Percentiles rank a stretch among this genome's conserved stretches.
Evolutionary conservation across 805 yeast genomes (phyloP).

Genomic region (Suhomyces sp.): DNA sequence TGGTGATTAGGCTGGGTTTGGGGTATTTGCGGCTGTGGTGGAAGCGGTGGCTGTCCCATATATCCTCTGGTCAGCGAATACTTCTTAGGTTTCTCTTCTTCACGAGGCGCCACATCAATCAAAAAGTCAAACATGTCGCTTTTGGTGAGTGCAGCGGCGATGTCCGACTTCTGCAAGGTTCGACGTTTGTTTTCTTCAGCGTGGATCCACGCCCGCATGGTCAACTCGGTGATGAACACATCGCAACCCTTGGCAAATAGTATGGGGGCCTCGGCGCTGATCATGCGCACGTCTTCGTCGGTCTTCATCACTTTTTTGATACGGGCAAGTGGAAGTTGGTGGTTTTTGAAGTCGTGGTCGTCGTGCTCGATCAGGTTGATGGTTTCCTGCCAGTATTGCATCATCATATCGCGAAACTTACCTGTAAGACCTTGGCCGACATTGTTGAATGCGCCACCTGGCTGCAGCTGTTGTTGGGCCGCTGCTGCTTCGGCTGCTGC

Average conservation of each 20-base stretch:
- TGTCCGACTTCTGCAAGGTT: conserved; percentile 90
- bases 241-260: conserved; percentile 98
- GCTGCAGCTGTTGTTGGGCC: conserved; percentile 42
- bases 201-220: conserved; percentile 99
- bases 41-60: conserved; percentile 1
- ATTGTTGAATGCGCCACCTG: conserved; percentile 72
- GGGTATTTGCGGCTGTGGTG: neutral
- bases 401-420: conserved; percentile 77
- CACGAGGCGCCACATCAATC: conserved; percentile 94
- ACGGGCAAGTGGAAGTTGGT: conserved; percentile 92
- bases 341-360: conserved; percentile 89
- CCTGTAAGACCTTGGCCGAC: conserved; percentile 92
- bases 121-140: conserved; percentile 96
- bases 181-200: conserved; percentile 95
- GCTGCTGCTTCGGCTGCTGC: conserved; percentile 49
- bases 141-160: conserved; percentile 91
- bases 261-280: conserved; percentile 97
- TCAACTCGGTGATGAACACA: conserved; percentile 90
- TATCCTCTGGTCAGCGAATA: conserved; percentile 8
- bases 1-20: neutral
- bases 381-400: conserved; percentile 97
- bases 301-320: conserved; percentile 98
- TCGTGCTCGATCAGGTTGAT: conserved; percentile 85
- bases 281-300: conserved; percentile 96
- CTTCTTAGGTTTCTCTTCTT: conserved; percentile 62